Base-by-base conservation (phyloP, 2,329 filamentous ascomycete species). In the Trichoderma citrinoviride region DNA sequence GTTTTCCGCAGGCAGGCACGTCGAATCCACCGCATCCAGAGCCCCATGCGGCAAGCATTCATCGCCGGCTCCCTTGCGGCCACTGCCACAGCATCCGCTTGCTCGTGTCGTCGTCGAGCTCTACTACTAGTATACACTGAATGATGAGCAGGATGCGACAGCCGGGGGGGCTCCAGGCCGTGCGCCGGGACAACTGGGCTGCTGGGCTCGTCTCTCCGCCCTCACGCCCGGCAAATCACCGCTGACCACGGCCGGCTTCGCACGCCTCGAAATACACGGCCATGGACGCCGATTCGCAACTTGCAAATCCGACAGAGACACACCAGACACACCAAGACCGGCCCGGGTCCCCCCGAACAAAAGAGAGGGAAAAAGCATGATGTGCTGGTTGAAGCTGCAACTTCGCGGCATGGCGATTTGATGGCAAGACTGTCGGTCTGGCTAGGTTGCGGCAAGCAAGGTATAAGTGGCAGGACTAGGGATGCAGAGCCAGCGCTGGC, bases 1-100 rank as follows among this genome's bases (percentile, higher is more conserved):
- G 40, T 63, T 63, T 63, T 49, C 14, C 3, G 37, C 25, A 37
- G 40, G 52, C 52, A 52, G 40, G 52, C 52, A 52, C 43, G 19
- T 57, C 25, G 33, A 37, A 12, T 37, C 44, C 47, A 62, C 23
- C 25, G 15, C 27, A 40, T 47, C 41, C 21, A 55, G 46, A 55
- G 50, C 61, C 61, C 61, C 61, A 63, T 63, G 43, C 17, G 61
- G 61, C 52, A 64, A 41, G 61, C 52, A 64, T 64, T 64, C 61
- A 63, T 63, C 23, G 27, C 46, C 21, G 25, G 29, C 33, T 55
- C 25, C 27, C 49, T 52, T 25, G 49, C 25, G 27, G 47, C 47
- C 14, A 50, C 23, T 50, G 47, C 47, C 49, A 44, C 54, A 47
- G 47, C 58, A 37, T 53, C 58, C 58, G 29, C 29, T 7, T 33